Evolutionary conservation across 2,329 filamentous ascomycete species (phyloP).

Genomic region (Venturia pyrina): DNA sequence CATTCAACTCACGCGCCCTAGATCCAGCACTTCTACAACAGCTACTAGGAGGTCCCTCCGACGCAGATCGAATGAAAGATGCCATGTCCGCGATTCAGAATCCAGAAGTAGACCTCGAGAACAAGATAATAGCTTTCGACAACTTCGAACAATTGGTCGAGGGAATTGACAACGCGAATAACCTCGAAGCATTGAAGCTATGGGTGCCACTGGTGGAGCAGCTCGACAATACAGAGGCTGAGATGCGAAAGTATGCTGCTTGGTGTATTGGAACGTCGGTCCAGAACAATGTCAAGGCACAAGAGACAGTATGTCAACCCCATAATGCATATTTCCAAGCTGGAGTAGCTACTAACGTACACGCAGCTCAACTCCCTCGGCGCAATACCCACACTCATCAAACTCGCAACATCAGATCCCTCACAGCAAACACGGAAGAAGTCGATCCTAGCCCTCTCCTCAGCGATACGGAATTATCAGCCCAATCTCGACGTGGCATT

Average conservation of each 20-base stretch:
- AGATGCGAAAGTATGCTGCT: constrained; percentile 76
- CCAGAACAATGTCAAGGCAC: constrained; percentile 83
- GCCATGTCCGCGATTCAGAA: constrained; percentile 68
- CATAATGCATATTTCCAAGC: too few relatives aligned
- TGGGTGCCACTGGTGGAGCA: constrained; percentile 72
- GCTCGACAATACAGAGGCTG: constrained; percentile 56
- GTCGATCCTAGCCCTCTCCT: constrained; percentile 81
- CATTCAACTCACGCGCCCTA: constrained; percentile 4
- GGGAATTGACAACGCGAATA: constrained; percentile 93
- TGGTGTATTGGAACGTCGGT: constrained; percentile 93
- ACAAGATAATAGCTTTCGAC: constrained; percentile 79
- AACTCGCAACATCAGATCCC: constrained; percentile 51
- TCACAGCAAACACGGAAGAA: constrained; percentile 64
- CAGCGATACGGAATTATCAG: constrained; percentile 79
- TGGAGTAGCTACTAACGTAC: constrained; percentile 12
- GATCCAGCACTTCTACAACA: constrained; percentile 43
- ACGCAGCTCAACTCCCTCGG: constrained; percentile 46
- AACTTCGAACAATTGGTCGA: constrained; percentile 92
- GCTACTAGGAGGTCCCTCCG: constrained; percentile 73
- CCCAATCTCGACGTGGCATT: constrained; percentile 56
- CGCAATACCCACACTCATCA: constrained; percentile 60
- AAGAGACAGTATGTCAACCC: constrained; percentile 51
- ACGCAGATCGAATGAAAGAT: constrained; percentile 84
- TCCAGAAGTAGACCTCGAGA: constrained; percentile 54
- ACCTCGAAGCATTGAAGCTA: constrained; percentile 65